Evolutionary conservation across 305 asterid genomes (phyloP).

Genomic region (Solanum hybrid): DNA sequence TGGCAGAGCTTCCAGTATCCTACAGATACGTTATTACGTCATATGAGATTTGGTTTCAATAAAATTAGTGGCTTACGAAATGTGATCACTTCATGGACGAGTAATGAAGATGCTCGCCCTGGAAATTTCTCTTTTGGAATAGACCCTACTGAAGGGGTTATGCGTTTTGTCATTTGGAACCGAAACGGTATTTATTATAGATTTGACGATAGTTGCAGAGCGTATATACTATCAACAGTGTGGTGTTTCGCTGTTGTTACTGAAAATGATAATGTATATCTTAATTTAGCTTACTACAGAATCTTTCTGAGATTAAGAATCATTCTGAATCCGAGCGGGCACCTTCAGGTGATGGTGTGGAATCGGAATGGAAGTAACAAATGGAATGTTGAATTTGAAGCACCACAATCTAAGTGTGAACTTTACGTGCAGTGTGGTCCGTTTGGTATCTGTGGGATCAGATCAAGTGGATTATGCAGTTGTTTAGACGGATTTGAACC

Average conservation of each 20-base stretch:
- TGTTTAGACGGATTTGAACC: conserved; percentile 43
- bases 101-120: neutral
- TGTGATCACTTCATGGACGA: conserved; percentile 29
- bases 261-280: neutral
- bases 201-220: neutral
- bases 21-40: conserved; percentile 30
- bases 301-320: neutral
- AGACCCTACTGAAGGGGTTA: neutral
- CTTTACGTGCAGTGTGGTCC: conserved; percentile 33
- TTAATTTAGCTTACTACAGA: neutral
- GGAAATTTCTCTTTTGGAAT: conserved; percentile 6
- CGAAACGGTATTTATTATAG: neutral
- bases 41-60: conserved; percentile 40
- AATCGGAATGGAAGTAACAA: neutral
- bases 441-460: conserved; percentile 27
- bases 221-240: neutral
- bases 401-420: conserved; percentile 35
- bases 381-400: neutral
- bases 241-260: neutral
- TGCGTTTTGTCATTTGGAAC: neutral
- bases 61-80: conserved; percentile 18
- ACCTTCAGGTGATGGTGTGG: neutral
- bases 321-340: neutral
- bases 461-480: conserved; percentile 21
- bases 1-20: conserved; percentile 46